Base-by-base conservation (phyloP, 768 basidiomycete genomes). In the Daedaleopsis sinensis region DNA sequence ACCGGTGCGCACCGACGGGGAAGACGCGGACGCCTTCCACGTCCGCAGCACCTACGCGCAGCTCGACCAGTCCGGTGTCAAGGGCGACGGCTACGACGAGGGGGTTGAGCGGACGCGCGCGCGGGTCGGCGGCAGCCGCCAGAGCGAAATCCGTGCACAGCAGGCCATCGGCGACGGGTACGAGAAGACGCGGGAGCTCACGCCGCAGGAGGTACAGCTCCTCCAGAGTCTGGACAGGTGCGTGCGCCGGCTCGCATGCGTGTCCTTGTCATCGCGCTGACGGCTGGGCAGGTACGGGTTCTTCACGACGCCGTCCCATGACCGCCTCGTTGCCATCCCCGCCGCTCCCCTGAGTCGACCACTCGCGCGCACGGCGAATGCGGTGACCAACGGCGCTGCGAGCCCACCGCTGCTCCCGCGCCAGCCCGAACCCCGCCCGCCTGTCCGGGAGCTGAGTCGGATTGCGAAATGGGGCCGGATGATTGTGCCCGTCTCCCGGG, bases 381-480 rank as follows among this genome's bases (percentile, higher is more conserved):
- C 69, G 1, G 59, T 69, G 1, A 65, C 75, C 0, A 74, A 81
- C 0, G 82, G 82, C 0, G 76, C 86, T 2, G 72, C 81, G 21
- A 75, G 74, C 23, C 77, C 82, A 1, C 71, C 83, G 5, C 72
- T 80, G 35, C 74, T 83, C 43, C 78, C 84, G 21, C 73, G 78
- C 57, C 72, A 81, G 37, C 77, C 80, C 16, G 75, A 78, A 10
- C 77, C 76, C 51, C 71, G 76, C 38, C 76, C 81, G 6, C 75
- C 80, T 47, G 69, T 65, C 48, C 93, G 88, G 71, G 96, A 98
- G 73, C 70, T 76, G 2, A 78, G 81, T 7, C 82, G 96, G n/a
- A 91, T 94, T 65, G 84, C 80, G 23, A 98, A 98, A 75, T 98
- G 96, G 96, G 86, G 84, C n/a, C 83, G 89, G 46, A 98, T 98